Evolutionary conservation across 2,329 filamentous ascomycete species (phyloP), one percentile per base, ranked within the genome.

Genomic region (Pleomassaria siparia): DNA sequence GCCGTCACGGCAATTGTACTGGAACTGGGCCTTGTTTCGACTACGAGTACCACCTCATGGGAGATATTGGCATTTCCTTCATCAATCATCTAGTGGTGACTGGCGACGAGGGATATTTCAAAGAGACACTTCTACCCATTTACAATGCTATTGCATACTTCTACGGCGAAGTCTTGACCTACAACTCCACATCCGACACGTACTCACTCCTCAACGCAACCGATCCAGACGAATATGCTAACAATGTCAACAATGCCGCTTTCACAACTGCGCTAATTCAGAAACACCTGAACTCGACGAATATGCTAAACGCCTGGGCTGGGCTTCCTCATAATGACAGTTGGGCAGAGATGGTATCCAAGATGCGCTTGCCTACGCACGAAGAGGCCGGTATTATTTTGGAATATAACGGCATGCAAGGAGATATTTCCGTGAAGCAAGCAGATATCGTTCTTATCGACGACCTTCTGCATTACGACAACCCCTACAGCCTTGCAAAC

Each of bases 191-290:
- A 1, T 64, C 64, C 0, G 60, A 55, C 1, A 51, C 50, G 4
- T 71, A 60, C 25, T 60, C 61, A 22, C 54, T 71, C 1, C 56
- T 54, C 53, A 70, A 89, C 53, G 85, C 87, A 69, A 89, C 87
- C 0, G 87, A 90, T 67, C 87, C 87, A 2, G 83, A 85, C 53
- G 85, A 88, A 62, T 88, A 86, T 57, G 85, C 85, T 8, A 87
- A 88, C 56, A 73, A 80, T 44, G 73, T 86, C 43, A 79, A 87
- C 55, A 86, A 86, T 26, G 81, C 83, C n/a, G 86, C 82, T 1
- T 89, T 80, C 58, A 89, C 86, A 0, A 84, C 85, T 75, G 76
- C 82, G 0, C 67, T 85, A 25, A 83, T 86, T 68, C 77, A 56
- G 65, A 81, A 59, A 72, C 81, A 75, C 11, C 67, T 88, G 40